phyloP scores from a whole-genome alignment of 352 stramenopile species.

The Phytophthora sp. region DNA sequence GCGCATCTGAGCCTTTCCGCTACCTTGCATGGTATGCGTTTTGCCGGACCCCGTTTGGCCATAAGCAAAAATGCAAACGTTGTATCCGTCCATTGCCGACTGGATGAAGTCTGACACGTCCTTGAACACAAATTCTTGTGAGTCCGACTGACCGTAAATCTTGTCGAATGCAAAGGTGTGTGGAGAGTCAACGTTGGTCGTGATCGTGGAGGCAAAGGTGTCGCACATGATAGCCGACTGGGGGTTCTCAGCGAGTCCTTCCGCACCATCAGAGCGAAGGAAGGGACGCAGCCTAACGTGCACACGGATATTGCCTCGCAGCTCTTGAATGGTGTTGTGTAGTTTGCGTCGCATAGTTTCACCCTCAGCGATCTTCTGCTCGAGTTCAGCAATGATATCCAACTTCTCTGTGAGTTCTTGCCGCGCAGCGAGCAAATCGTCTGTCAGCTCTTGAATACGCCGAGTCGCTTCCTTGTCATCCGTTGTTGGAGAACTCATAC shows the following conservation, averaged over 20 bases:
- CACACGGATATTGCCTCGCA: conserved; percentile 99
- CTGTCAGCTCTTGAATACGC: conserved; percentile 72
- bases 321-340: conserved; percentile 99
- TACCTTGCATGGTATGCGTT: conserved; percentile 99
- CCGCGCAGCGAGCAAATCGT: conserved; percentile 63
- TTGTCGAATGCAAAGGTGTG: conserved; percentile 98
- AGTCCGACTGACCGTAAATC: conserved; percentile 95
- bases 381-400: conserved; percentile 71
- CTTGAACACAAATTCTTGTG: conserved; percentile 97
- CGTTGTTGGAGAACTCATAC: conserved; percentile 6
- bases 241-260: conserved; percentile 53
- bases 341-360: conserved; percentile 92
- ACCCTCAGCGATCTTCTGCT: conserved; percentile 63
- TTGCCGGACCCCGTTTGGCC: conserved; percentile 98
- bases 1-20: conserved; percentile 94
- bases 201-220: conserved; percentile 74
- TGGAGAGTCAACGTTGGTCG: conserved; percentile 70
- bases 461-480: conserved; percentile 55
- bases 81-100: conserved; percentile 97
- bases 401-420: conserved; percentile 71
- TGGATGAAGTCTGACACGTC: conserved; percentile 91
- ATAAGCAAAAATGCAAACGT: conserved; percentile 99
- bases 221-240: conserved; percentile 67
- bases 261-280: conserved; percentile 80
- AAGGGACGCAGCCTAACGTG: conserved; percentile 95